Base-by-base conservation (phyloP, 345 rosid genomes). In the Erysimum cheiranthoides region DNA sequence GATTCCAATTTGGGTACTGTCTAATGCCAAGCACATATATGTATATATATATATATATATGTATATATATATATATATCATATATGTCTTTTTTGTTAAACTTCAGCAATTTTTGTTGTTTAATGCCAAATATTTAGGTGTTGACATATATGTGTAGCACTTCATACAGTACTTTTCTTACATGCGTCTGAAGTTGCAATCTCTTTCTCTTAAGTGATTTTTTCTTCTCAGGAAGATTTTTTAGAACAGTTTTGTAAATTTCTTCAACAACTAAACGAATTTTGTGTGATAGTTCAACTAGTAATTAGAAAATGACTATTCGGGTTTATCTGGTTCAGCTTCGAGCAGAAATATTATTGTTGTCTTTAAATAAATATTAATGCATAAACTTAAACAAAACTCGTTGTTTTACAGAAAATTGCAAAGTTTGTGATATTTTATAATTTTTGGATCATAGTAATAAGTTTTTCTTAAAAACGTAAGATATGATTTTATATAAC, bases 1-100 rank as follows among this genome's bases (percentile, higher is more conserved):
- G 40, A 74, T 57, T 66, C 73, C 34, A 67, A 46, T 65, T 47
- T 46, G 51, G 73, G 60, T 51, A 75, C 32, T 36, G 30, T 74
- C 42, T 66, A n/a, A n/a, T n/a, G n/a, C n/a, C n/a, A n/a, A n/a
- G n/a, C n/a, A n/a, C n/a, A n/a, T n/a, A n/a, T n/a, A n/a, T n/a
- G n/a, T n/a, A n/a, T n/a, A n/a, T n/a, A n/a, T n/a, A n/a, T n/a
- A n/a, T n/a, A n/a, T n/a, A n/a, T n/a, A n/a, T n/a, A n/a, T n/a
- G n/a, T n/a, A n/a, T n/a, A n/a, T n/a, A n/a, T n/a, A n/a, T n/a
- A n/a, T n/a, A n/a, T n/a, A n/a, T n/a, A n/a, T n/a, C n/a, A n/a
- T n/a, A n/a, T n/a, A n/a, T n/a, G n/a, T n/a, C n/a, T n/a, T n/a
- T n/a, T n/a, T n/a, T n/a, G n/a, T n/a, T n/a, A n/a, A n/a, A n/a